Base-by-base conservation (phyloP, 73 alveolate genomes). In the Paramecium tetraurelia region DNA sequence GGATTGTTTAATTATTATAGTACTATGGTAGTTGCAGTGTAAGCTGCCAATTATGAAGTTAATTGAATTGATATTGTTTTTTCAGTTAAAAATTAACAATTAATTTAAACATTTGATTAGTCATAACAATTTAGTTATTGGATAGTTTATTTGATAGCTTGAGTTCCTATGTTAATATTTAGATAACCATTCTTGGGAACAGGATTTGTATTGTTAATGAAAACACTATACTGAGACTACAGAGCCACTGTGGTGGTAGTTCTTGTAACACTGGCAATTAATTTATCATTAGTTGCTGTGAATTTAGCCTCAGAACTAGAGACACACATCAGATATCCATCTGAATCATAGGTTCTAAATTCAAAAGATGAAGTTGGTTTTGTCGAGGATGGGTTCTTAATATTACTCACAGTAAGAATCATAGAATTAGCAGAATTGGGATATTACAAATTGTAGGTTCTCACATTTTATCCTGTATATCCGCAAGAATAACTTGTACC, bases 1-100 rank as follows among this genome's bases (percentile, higher is more conserved):
- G 90, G 90, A 80, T 80, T 80, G n/a, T 63, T 63, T 63, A 63
- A 63, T 9, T 63, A 63, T 63, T 63, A 63, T 3, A 63, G n/a
- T 11, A 63, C 29, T 27, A 63, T 12, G 1, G 84, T 63, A 1
- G 41, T 63, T 4, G 31, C 1, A 27, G 84, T 31, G 24, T 63
- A 31, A 2, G 84, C 84, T 14, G 21, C 10, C 8, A 63, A 12
- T 22, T 12, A 3, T 27, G 41, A 3, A 63, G 50, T 63, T 11
- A 33, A 31, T 14, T 10, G 11, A 22, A 63, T 63, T 63, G 18
- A 63, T 27, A 80, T 80, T 80, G 29, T 24, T 2, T 71, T 44
- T 8, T 41, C 70, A 44, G 10, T 43, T 24, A 80, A 10, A 63
- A 31, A 63, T 63, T 27, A 63, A 63, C 84, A 63, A 63, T 33